phyloP scores from a whole-genome alignment of 176 grass and related monocot genomes.

The Otatea glauca region DNA sequence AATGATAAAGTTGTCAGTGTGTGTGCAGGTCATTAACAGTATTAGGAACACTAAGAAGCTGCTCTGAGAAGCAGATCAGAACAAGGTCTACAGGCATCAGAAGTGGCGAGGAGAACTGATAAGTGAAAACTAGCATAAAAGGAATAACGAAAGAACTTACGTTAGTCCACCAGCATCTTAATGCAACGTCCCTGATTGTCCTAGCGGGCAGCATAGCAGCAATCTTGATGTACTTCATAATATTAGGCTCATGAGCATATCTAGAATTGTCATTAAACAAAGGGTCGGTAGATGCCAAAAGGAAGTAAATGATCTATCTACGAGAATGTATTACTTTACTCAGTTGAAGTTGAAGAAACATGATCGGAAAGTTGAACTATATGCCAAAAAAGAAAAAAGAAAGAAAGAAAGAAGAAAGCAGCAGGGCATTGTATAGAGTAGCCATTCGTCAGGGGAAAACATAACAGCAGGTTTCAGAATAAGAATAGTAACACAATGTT shows the following conservation, averaged over 20 bases:
- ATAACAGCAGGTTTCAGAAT: neutral
- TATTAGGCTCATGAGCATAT: constrained; percentile 67
- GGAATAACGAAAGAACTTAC: constrained; percentile 46
- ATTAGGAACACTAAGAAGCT: neutral
- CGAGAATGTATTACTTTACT: neutral
- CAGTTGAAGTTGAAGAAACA: neutral
- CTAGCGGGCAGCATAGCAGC: constrained; percentile 77
- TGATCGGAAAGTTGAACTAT: neutral
- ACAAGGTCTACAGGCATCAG: neutral
- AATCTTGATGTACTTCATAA: constrained; percentile 90
- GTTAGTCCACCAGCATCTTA: constrained; percentile 68
- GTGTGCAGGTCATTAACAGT: neutral
- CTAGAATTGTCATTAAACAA: constrained; percentile 38
- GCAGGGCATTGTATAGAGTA: neutral
- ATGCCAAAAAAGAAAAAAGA: neutral
- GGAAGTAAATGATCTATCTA: neutral
- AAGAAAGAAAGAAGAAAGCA: neutral
- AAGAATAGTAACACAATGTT: neutral
- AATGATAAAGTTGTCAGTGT: neutral
- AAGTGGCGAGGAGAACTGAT: neutral
- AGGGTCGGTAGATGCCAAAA: neutral
- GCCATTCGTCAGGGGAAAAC: neutral
- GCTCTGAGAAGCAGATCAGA: neutral
- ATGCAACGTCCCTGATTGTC: constrained; percentile 81
- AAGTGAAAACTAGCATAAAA: neutral